A percentile compares a stretch with the other conserved stretches of the same genome.
Conservation (phyloP, 2,329 filamentous ascomycete species). For the Venturia aucupariae region DNA sequence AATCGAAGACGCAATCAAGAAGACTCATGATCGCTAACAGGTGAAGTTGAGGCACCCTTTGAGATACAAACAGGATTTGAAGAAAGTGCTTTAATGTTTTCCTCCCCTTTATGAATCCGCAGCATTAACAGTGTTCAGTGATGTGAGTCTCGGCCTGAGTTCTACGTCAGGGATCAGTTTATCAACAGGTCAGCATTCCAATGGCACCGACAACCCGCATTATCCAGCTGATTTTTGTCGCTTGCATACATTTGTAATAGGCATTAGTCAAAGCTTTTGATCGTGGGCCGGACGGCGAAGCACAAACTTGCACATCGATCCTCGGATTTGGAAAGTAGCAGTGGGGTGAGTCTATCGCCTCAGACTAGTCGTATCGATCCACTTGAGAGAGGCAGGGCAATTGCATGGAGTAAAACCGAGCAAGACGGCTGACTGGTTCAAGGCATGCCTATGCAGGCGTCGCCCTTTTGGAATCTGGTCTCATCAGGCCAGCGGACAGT, state of each 20-base stretch:
- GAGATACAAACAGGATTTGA: neutral
- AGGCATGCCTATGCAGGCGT: constrained; percentile 1
- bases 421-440: neutral
- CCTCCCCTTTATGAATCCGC: neutral
- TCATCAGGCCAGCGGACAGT: neutral
- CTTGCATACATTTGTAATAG: neutral
- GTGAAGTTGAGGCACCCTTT: neutral
- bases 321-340: neutral
- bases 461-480: neutral
- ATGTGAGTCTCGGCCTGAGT: neutral
- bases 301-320: neutral
- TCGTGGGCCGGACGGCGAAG: neutral
- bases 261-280: neutral
- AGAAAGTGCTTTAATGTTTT: neutral
- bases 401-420: neutral
- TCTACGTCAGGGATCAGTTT: neutral
- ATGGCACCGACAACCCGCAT: neutral
- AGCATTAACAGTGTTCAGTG: neutral
- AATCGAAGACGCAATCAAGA: constrained; percentile 9
- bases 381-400: neutral
- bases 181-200: too few species aligned
- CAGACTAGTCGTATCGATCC: neutral
- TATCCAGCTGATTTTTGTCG: neutral
- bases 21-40: constrained; percentile 8
- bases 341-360: neutral